These are phyloP conservation scores for Flaveria brownii DNA, from an alignment of 129 eudicot species.

Conservation along the genomic window DNA sequence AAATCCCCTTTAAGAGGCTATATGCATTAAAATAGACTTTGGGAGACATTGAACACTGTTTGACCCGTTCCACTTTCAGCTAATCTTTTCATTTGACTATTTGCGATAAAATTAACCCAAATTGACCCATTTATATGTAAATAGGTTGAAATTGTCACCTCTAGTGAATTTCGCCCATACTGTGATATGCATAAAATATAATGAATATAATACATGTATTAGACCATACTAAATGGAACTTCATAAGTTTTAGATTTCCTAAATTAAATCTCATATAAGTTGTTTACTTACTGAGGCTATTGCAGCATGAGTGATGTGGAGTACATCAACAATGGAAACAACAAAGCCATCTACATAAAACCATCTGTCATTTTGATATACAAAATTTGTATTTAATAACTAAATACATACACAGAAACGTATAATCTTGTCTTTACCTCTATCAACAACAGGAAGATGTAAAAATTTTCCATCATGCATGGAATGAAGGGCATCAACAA, in stretches of 20 bases:
- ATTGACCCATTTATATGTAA: not conserved
- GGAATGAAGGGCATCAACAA: constrained; percentile 93
- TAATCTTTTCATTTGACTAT: not conserved
- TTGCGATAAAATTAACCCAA: not conserved
- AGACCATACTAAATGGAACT: not conserved
- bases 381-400: not conserved
- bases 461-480: constrained; percentile 96
- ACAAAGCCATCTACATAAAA: constrained; percentile 64
- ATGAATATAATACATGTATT: not conserved
- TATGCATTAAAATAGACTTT: not conserved
- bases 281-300: constrained; percentile 77
- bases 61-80: not conserved
- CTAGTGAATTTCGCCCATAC: not conserved
- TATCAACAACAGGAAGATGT: constrained; percentile 93
- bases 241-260: not conserved
- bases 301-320: constrained; percentile 91
- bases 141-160: not conserved
- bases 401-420: not conserved
- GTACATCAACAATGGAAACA: constrained; percentile 89
- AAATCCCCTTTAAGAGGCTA: not conserved
- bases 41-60: not conserved
- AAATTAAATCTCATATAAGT: not conserved
- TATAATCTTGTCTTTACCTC: constrained; percentile 53
- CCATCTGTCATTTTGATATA: constrained; percentile 17
- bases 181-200: not conserved